Evolutionary conservation across 2,329 filamentous ascomycete species (phyloP).

Genomic region (Diaporthe sp.): DNA sequence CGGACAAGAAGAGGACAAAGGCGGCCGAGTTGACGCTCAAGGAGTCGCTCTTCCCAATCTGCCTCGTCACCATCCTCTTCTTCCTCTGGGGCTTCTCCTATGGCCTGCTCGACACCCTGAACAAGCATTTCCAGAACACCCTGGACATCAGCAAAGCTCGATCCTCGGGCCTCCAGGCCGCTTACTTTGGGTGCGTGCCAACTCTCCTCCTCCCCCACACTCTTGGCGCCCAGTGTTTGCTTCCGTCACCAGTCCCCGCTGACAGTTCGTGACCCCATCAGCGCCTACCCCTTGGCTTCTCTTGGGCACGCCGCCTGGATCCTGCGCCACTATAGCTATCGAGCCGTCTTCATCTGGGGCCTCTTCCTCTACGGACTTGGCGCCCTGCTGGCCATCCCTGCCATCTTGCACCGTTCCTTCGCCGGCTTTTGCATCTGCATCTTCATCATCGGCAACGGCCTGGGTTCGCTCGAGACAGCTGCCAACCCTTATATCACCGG

Average conservation of each 20-base stretch:
- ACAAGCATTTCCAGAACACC: constrained; percentile 70
- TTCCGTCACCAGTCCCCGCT: not conserved
- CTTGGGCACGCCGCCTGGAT: constrained; percentile 77
- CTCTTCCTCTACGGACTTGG: constrained; percentile 76
- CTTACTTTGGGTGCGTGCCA: constrained; percentile 71
- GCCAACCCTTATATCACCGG: constrained; percentile 82
- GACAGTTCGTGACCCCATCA: constrained; percentile 44
- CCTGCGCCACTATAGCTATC: constrained; percentile 74
- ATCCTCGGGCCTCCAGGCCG: constrained; percentile 73
- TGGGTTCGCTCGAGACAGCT: constrained; percentile 82
- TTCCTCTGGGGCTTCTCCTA: constrained; percentile 75
- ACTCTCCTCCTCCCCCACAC: constrained; percentile 20
- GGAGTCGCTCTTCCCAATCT: constrained; percentile 76
- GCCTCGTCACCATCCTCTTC: constrained; percentile 75
- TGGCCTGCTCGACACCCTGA: constrained; percentile 68
- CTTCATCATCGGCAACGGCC: constrained; percentile 81
- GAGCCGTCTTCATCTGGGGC: constrained; percentile 76
- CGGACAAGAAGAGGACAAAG: constrained; percentile 57
- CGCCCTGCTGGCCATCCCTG: constrained; percentile 69
- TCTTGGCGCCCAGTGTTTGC: constrained; percentile 28
- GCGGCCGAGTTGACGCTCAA: constrained; percentile 73
- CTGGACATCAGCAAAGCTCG: constrained; percentile 67
- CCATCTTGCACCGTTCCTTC: constrained; percentile 75
- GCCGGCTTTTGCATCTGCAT: constrained; percentile 80
- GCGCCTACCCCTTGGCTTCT: constrained; percentile 79